Evolutionary conservation across 495 filamentous ascomycete genomes (phyloP).

Genomic region (Aspergillus nidulans): DNA sequence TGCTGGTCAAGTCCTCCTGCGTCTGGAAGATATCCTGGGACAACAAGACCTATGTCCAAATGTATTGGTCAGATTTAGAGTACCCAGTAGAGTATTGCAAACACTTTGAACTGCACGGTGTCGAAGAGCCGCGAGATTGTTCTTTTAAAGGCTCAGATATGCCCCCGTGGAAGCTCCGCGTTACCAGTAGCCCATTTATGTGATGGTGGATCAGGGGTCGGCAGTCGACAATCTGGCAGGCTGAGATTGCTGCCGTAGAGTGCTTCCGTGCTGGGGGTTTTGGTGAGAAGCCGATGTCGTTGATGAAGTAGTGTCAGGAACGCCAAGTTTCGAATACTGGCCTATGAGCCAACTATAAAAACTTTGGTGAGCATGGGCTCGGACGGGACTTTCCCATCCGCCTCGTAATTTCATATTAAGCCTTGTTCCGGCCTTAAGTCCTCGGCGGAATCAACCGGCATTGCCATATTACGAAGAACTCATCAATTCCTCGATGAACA

Average conservation of each 20-base stretch:
- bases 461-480: no score
- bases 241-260: conserved; percentile 6
- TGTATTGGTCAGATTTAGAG: background rate
- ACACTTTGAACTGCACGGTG: conserved; percentile 4
- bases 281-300: conserved; percentile 9
- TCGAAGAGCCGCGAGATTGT: conserved; percentile 9
- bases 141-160: conserved; percentile 2
- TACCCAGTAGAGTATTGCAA: background rate
- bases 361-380: no score
- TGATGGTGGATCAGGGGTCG: conserved; percentile 1
- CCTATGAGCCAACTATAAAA: no score
- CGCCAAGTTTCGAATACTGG: no score
- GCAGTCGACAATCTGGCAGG: conserved; percentile 6
- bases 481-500: no score
- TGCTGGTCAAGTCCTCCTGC: conserved; percentile 2
- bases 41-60: conserved; percentile 7
- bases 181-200: conserved; percentile 3
- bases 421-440: no score
- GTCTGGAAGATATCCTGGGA: conserved; percentile 9
- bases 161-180: conserved; percentile 8
- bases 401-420: no score
- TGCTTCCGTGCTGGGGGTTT: background rate
- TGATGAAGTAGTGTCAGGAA: conserved; percentile 9
- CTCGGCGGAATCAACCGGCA: no score
- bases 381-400: no score